These are phyloP conservation scores for Moelleriella libera DNA, from an alignment of 2,329 filamentous ascomycete species.

Conservation along the genomic window DNA sequence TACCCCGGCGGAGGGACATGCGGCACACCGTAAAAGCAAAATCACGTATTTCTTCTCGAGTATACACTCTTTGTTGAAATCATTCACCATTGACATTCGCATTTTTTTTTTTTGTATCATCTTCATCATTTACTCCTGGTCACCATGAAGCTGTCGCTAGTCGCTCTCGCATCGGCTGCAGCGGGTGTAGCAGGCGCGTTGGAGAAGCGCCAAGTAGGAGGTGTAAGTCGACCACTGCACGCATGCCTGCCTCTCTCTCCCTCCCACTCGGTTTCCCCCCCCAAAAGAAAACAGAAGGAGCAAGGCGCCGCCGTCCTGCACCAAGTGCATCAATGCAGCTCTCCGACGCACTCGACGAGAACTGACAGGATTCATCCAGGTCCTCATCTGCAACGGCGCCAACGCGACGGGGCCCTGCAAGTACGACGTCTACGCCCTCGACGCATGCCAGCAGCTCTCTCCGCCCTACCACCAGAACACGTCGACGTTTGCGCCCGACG, in stretches of 20 bases:
- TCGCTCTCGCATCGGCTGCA: slow-evolving; percentile 10
- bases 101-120: not conserved
- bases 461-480: slow-evolving; percentile 24
- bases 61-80: no score
- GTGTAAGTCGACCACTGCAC: no score
- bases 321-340: no score
- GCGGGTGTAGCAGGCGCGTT: slow-evolving; percentile 11
- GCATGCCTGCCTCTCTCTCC: no score
- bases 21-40: no score
- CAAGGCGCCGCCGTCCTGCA: no score
- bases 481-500: slow-evolving; percentile 36
- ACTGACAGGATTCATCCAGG: slow-evolving; percentile 12
- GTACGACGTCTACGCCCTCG: slow-evolving; percentile 26
- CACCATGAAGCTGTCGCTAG: slow-evolving; percentile 16
- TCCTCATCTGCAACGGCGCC: slow-evolving; percentile 35
- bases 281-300: no score
- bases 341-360: not conserved
- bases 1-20: no score
- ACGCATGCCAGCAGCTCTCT: slow-evolving; percentile 30
- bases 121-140: not conserved
- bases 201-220: slow-evolving; percentile 19
- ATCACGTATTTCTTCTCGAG: no score
- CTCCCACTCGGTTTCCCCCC: not conserved
- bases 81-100: no score
- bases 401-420: slow-evolving; percentile 33